Base-by-base conservation (phyloP, 2,329 filamentous ascomycete species). In the Diaporthe caulivora region DNA sequence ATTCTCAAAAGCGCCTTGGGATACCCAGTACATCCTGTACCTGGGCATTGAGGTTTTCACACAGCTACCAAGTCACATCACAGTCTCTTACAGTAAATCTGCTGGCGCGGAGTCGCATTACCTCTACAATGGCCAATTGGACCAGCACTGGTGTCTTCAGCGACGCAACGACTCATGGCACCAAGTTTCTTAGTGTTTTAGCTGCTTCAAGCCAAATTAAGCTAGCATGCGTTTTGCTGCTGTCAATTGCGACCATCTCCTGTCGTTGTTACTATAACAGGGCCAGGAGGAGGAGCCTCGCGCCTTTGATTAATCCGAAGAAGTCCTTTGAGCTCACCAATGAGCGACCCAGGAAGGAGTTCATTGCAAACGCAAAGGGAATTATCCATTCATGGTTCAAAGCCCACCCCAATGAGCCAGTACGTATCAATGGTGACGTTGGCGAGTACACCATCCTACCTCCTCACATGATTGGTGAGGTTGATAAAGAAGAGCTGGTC, bases 341-440 rank as follows among this genome's bases (percentile, higher is more conserved):
- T 21, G 54, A 57, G 31, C n/a, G 54, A 24, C 54, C 54, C 10
- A n/a, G 54, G 21, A 57, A 40, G 15, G 54, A 57, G 21, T 57
- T 57, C 54, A 57, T 57, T 15, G 54, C 54, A 24, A 57, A 57
- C 31, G 31, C 31, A 18, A 57, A 15, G 31, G 31, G 54, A 8
- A 57, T 57, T 5, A 57, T 57, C 21, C 31, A 57, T 40, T 57
- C 54, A 3, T 57, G 54, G 54, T 57, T 57, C 21, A 24, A 57
- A 24, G 18, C 54, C 6, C 54, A 40, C 31, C 18, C 54, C 31
- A 57, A 57, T 2, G 24, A n/a, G 9, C 54, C 54, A 13, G 54
- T 21, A 6, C 54, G 51, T 1, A 26, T 54, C 26, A 54, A 18
- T 54, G 51, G 51, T 11, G 31, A 57, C 40, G 31, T 57, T 24